These are phyloP conservation scores for Komagataella mondaviorum DNA, from an alignment of 805 yeast genomes.

Conservation along the genomic window DNA sequence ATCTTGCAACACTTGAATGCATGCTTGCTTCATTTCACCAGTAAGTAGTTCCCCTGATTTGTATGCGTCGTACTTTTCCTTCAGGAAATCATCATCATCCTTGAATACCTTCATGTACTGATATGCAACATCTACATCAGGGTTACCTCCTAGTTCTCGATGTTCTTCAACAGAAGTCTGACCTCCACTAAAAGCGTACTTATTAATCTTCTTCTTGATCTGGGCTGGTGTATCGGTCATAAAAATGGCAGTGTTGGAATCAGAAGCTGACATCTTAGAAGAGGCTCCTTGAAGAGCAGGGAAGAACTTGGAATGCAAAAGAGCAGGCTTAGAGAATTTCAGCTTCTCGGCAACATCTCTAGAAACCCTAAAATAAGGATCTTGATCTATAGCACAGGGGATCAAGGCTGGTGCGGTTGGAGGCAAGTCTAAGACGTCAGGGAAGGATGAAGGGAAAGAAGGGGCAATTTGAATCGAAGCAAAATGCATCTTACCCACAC, in stretches of 20 bases:
- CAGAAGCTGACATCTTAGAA: slow-evolving; percentile 94
- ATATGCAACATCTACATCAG: slow-evolving; percentile 90
- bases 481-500: slow-evolving; percentile 89
- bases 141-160: slow-evolving; percentile 81
- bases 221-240: slow-evolving; percentile 92
- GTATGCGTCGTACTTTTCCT: slow-evolving; percentile 48
- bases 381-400: slow-evolving; percentile 99
- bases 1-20: slow-evolving; percentile 68
- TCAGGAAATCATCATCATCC: slow-evolving; percentile 75
- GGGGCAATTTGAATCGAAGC: slow-evolving; percentile 95
- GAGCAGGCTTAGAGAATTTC: slow-evolving; percentile 80
- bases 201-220: slow-evolving; percentile 88
- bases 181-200: slow-evolving; percentile 95
- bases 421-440: slow-evolving; percentile 78
- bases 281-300: slow-evolving; percentile 96
- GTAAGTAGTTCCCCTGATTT: slow-evolving; percentile 72
- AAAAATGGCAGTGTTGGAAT: slow-evolving; percentile 80
- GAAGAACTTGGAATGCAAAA: slow-evolving; percentile 90
- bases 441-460: slow-evolving; percentile 93
- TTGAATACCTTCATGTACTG: slow-evolving; percentile 85
- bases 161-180: slow-evolving; percentile 80
- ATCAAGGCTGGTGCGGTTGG: slow-evolving; percentile 90
- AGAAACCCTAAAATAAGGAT: slow-evolving; percentile 94
- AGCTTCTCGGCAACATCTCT: slow-evolving; percentile 95
- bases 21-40: slow-evolving; percentile 85